Percentiles rank a stretch among this genome's conserved stretches.
Evolutionary conservation across 352 stramenopile species (phyloP).

Genomic region (Phytopythium litorale): DNA sequence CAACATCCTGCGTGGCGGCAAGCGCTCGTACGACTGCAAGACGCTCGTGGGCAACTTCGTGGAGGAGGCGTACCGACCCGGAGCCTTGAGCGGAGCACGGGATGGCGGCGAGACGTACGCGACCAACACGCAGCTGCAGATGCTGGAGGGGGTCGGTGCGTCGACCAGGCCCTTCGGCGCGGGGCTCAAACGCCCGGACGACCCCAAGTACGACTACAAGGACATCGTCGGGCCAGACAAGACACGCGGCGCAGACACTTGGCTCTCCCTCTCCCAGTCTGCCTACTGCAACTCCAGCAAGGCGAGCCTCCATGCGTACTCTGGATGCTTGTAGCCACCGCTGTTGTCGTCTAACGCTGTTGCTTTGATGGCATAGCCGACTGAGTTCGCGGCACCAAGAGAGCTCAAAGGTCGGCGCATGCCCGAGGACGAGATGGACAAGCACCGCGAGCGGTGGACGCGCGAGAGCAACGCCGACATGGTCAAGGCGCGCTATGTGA

Average conservation of each 20-base stretch:
- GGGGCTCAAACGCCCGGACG: constrained; percentile 39
- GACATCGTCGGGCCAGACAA: constrained; percentile 67
- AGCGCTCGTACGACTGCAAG: constrained; percentile 73
- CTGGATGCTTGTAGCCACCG: background rate
- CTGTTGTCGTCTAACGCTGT: background rate
- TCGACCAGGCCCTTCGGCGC: constrained; percentile 38
- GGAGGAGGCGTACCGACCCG: constrained; percentile 67
- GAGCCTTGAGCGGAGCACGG: constrained; percentile 34
- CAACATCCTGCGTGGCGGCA: constrained; percentile 78
- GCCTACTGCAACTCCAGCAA: constrained; percentile 45
- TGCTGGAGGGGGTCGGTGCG: constrained; percentile 40
- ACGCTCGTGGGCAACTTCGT: constrained; percentile 83
- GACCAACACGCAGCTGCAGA: constrained; percentile 51
- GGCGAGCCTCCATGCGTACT: constrained; percentile 9
- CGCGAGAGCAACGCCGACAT: constrained; percentile 46
- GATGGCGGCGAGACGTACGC: constrained; percentile 47
- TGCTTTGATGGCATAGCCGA: constrained; percentile 15
- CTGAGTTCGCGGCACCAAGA: constrained; percentile 60
- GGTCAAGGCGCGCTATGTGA: constrained; percentile 52
- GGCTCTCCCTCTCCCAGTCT: constrained; percentile 58
- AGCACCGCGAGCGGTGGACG: constrained; percentile 59
- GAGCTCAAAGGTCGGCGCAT: constrained; percentile 49
- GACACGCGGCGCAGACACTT: constrained; percentile 38
- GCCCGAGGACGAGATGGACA: constrained; percentile 44
- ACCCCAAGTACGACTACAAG: constrained; percentile 66